Evolutionary conservation across 179 eudicot species (phyloP).

Genomic region (Kewa caespitosa): DNA sequence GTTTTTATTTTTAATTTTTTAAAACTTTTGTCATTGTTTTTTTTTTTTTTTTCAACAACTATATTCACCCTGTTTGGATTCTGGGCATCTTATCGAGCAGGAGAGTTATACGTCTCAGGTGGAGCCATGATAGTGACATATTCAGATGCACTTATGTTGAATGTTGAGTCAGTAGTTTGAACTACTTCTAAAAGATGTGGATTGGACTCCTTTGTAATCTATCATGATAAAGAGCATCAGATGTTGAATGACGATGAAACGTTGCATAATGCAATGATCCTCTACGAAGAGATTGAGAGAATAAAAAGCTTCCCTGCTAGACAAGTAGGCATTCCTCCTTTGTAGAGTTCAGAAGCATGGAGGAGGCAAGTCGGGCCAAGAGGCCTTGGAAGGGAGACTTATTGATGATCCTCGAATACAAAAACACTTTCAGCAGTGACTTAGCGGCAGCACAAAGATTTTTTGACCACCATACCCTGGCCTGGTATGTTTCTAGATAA

Average conservation of each 20-base stretch:
- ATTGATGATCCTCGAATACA: conserved; percentile 47
- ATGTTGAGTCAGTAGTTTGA: too few relatives aligned
- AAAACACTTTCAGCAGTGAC: conserved; percentile 58
- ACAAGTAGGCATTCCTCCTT: conserved; percentile 47
- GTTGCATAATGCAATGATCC: conserved; percentile 54
- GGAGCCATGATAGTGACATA: too few relatives aligned
- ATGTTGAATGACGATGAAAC: conserved; percentile 50
- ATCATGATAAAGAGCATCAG: too few relatives aligned
- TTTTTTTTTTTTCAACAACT: too few relatives aligned
- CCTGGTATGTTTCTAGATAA: conserved; percentile 46
- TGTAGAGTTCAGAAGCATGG: conserved; percentile 56
- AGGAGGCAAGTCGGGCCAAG: conserved; percentile 54
- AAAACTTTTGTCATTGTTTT: too few relatives aligned
- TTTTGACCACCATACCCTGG: conserved; percentile 39
- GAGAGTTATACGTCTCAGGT: too few relatives aligned
- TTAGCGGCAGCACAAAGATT: conserved; percentile 50
- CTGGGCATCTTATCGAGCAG: too few relatives aligned
- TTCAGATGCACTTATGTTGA: too few relatives aligned
- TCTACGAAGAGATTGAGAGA: conserved; percentile 49
- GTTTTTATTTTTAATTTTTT: too few relatives aligned
- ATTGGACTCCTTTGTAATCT: too few relatives aligned
- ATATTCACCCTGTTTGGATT: too few relatives aligned
- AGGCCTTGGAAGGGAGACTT: conserved; percentile 47
- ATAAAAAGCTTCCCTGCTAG: conserved; percentile 39
- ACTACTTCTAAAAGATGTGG: too few relatives aligned